Evolutionary conservation across 495 filamentous ascomycete genomes (phyloP), one percentile per base, ranked within the genome.

Genomic region (Bryoglossum gracile): DNA sequence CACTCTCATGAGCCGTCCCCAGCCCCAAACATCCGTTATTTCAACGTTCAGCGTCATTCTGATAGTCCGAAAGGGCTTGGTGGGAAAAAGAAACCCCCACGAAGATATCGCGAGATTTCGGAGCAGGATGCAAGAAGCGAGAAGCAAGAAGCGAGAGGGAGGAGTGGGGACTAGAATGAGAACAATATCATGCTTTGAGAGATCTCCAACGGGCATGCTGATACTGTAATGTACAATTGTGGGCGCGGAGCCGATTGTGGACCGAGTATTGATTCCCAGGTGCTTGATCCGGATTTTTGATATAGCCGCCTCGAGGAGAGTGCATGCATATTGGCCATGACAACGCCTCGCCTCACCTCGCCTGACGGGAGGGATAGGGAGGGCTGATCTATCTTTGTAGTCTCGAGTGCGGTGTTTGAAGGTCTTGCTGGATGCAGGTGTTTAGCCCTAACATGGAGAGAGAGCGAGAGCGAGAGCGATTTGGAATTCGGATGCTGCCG

Each of bases 301-400:
- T 44, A 51, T 44, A 43, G 48, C 39, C 48, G 39, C 39, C 22
- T 51, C 48, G 18, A 50, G 32, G 43, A 44, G 21, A 51, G 48
- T 51, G 23, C 24, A 30, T 43, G 25, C 9, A 24, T 16, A 8
- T 25, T 18, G 14, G 14, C 35, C 4, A 8, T 38, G 35, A 13
- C 35, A n/a, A n/a, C n/a, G n/a, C n/a, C n/a, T n/a, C n/a, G n/a
- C n/a, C n/a, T n/a, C n/a, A n/a, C n/a, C n/a, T n/a, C n/a, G 13
- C 6, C 26, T 30, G 26, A 30, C 6, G 26, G 26, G 26, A 30
- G 26, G 13, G 26, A 30, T 30, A 30, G 13, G 26, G 13, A 13
- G 13, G 26, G 6, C 26, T 6, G 26, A 30, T 5, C 5, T 30
- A 13, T 30, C 5, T 13, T 30, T 30, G 26, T 30, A 30, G 6